These are phyloP conservation scores for Saturnispora gosingensis DNA, from an alignment of 805 yeast genomes.

Conservation along the genomic window DNA sequence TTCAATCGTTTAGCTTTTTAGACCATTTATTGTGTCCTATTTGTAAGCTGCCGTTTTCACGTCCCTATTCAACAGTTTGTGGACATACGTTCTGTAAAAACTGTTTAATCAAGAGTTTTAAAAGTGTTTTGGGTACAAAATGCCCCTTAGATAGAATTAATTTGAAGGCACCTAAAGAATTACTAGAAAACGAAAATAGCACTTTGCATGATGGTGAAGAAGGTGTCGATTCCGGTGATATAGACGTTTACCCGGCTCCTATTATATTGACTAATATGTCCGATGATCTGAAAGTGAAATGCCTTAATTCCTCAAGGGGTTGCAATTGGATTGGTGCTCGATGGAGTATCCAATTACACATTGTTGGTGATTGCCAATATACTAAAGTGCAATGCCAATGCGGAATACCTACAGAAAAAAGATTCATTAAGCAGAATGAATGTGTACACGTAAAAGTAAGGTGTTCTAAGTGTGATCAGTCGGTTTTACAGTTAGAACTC, in stretches of 20 bases:
- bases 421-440: constrained; percentile 7
- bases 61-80: constrained; percentile 54
- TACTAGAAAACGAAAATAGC: neutral
- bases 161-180: constrained; percentile 19
- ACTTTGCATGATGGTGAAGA: constrained; percentile 2
- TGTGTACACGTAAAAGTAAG: constrained; percentile 34
- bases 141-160: constrained; percentile 59
- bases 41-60: constrained; percentile 55
- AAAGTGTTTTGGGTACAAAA: constrained; percentile 27
- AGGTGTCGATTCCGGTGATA: constrained; percentile 11
- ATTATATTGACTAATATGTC: constrained; percentile 48
- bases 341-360: constrained; percentile 49
- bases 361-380: constrained; percentile 31
- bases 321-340: constrained; percentile 49
- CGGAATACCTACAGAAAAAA: constrained; percentile 16
- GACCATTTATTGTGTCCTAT: constrained; percentile 45
- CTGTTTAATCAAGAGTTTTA: constrained; percentile 42
- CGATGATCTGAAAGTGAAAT: constrained; percentile 49
- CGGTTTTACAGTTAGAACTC: constrained; percentile 25
- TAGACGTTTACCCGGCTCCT: constrained; percentile 42
- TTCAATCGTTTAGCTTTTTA: constrained; percentile 11
- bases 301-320: constrained; percentile 44
- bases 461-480: constrained; percentile 31
- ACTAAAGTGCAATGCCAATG: constrained; percentile 31
- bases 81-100: constrained; percentile 59